Evolutionary conservation across 108 stramenopile genomes (phyloP).

Genomic region (Schizochytrium sp.): DNA sequence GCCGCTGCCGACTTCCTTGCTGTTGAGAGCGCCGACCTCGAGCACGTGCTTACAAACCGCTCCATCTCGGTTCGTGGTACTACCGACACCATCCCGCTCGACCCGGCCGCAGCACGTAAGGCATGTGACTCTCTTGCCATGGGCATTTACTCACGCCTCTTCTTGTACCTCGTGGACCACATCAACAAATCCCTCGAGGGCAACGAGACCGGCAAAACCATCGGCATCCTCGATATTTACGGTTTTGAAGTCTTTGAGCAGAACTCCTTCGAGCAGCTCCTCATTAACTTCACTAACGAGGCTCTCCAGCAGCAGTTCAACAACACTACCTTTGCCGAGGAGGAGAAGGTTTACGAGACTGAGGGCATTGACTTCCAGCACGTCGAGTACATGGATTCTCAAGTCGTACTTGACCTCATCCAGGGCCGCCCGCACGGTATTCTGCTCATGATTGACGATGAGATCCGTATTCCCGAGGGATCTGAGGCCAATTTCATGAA

Average conservation of each 20-base stretch:
- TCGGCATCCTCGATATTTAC: conserved; percentile 95
- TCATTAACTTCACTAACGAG: conserved; percentile 79
- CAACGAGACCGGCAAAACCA: conserved; percentile 76
- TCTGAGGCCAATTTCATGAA: conserved; percentile 63
- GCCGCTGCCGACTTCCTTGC: conserved; percentile 44
- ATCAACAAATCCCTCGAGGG: conserved; percentile 61
- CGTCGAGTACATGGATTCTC: conserved; percentile 75
- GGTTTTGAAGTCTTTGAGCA: conserved; percentile 92
- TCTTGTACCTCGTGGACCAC: conserved; percentile 60
- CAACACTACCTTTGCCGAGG: conserved; percentile 69
- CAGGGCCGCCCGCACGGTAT: conserved; percentile 75
- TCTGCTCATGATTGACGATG: conserved; percentile 75
- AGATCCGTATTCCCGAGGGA: conserved; percentile 67
- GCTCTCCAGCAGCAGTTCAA: conserved; percentile 77
- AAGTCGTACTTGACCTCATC: conserved; percentile 77
- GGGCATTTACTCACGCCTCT: conserved; percentile 65
- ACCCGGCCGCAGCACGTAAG: conserved; percentile 73
- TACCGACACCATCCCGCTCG: conserved; percentile 66
- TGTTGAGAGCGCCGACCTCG: conserved; percentile 64
- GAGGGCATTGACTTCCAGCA: conserved; percentile 64
- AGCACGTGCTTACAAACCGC: conserved; percentile 68
- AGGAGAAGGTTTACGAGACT: conserved; percentile 64
- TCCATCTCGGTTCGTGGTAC: conserved; percentile 68
- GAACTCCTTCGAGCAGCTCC: conserved; percentile 90
- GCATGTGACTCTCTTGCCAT: conserved; percentile 74